Evolutionary conservation across 192 early-diverging fungal genomes (phyloP).

Genomic region (Diversispora epigaea): DNA sequence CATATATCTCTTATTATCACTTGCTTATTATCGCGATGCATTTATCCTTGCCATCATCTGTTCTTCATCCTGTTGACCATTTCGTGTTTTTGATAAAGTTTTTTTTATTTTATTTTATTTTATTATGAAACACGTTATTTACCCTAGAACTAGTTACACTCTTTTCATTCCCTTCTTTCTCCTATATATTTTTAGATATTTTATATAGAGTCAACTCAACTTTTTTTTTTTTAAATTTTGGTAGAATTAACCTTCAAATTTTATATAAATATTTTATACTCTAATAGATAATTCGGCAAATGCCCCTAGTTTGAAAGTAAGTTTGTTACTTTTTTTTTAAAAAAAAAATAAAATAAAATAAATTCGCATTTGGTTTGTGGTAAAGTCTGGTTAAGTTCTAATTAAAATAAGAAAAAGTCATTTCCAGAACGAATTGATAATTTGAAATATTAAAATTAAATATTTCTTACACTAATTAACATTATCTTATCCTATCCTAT

Average conservation of each 20-base stretch:
- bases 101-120: too few relatives aligned
- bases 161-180: too few relatives aligned
- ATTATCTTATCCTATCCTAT: not conserved
- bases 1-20: not conserved
- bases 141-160: too few relatives aligned
- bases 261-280: not conserved
- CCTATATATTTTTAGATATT: too few relatives aligned
- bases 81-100: too few relatives aligned
- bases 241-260: not conserved
- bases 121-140: too few relatives aligned
- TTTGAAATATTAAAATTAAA: not conserved
- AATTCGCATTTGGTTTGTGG: not conserved
- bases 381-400: not conserved
- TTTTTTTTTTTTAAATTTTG: not conserved
- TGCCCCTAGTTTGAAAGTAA: constrained; percentile 14
- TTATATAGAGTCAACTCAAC: not conserved
- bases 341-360: not conserved
- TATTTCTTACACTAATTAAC: not conserved
- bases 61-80: too few relatives aligned
- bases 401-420: not conserved
- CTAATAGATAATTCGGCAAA: constrained; percentile 9
- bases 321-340: not conserved
- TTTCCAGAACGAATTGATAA: too few relatives aligned
- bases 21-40: not conserved
- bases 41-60: too few relatives aligned